Conservation (phyloP, 495 filamentous ascomycete genomes). For the Tetracladium marchalianum region DNA sequence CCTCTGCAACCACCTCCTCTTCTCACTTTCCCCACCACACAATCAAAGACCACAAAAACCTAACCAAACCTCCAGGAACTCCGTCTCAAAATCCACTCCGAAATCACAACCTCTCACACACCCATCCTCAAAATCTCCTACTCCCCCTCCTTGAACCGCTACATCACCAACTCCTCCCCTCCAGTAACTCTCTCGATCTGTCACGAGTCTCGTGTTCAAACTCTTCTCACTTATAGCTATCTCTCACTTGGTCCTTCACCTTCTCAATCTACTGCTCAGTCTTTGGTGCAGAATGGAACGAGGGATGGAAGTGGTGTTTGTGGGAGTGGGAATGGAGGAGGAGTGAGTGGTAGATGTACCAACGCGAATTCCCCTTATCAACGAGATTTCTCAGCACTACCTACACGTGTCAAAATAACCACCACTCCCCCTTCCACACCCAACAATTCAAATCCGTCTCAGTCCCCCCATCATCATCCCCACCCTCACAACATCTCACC, state of each 20-base stretch:
- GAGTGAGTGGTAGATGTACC: too few species aligned
- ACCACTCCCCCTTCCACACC: background rate
- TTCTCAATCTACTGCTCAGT: too few species aligned
- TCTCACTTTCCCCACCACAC: too few species aligned
- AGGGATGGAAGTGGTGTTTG: too few species aligned
- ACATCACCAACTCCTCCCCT: conserved; percentile 12
- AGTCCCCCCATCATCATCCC: too few species aligned
- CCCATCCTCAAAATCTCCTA: conserved; percentile 17
- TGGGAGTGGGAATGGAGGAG: too few species aligned
- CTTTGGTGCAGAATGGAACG: too few species aligned
- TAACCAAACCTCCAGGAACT: conserved; percentile 2
- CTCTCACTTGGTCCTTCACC: background rate
- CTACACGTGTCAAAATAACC: background rate
- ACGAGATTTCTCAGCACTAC: background rate
- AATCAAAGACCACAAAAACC: too few species aligned
- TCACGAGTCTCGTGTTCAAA: conserved; percentile 7
- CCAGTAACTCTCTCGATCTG: conserved; percentile 8
- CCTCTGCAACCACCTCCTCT: too few species aligned
- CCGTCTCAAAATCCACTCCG: conserved; percentile 11
- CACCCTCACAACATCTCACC: too few species aligned
- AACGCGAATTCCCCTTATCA: too few species aligned
- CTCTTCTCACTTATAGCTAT: background rate
- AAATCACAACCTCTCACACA: background rate
- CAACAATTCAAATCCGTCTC: background rate
- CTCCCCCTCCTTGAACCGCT: conserved; percentile 6